Base-by-base conservation (phyloP, 2,329 filamentous ascomycete genomes). In the Cephalotrichum gorgonifer region DNA sequence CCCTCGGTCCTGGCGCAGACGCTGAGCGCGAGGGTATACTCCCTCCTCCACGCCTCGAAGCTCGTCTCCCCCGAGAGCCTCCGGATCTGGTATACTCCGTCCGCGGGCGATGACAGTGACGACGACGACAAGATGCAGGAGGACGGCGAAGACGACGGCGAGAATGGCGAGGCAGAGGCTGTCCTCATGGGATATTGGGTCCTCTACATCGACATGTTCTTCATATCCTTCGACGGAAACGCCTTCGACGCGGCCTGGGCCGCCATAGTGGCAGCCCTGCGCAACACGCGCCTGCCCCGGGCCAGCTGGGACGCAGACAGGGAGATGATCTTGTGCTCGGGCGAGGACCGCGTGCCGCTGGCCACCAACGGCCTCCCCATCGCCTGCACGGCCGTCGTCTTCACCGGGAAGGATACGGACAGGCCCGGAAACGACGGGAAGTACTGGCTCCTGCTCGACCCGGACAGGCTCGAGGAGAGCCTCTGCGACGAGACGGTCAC, bases 161-260 rank as follows among this genome's bases (percentile, higher is more conserved):
- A 59, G 1, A 47, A 49, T 5, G 25, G 8, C 12, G 43, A 62
- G 58, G 15, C 67, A 64, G 64, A 68, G 11, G 62, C 62, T 6
- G 61, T 62, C n/a, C 66, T 91, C 11, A 91, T 86, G 62, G 93
- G 85, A 0, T 97, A 94, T 65, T 98, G 91, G 93, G 83, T 87
- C 9, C 79, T 98, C 20, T 96, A 95, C 65, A 86, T 98, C 55
- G 91, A 97, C 61, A 75, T 96, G n/a, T 78, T 96, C 60, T 93
- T 95, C 67, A 84, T 98, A 56, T 94, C 88, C 0, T 81, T 95
- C 45, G 90, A 95, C 54, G 91, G 91, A 6, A 95, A 93, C 59
- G 80, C 88, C 2, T 90, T 97, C 55, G 91, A 98, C 60, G 86
- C 88, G 1, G 88, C 88, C 0, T 97, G 91, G 90, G 78, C 85